Conservation (phyloP, 192 early-diverging fungal genomes). For the Glomus cerebriforme region DNA sequence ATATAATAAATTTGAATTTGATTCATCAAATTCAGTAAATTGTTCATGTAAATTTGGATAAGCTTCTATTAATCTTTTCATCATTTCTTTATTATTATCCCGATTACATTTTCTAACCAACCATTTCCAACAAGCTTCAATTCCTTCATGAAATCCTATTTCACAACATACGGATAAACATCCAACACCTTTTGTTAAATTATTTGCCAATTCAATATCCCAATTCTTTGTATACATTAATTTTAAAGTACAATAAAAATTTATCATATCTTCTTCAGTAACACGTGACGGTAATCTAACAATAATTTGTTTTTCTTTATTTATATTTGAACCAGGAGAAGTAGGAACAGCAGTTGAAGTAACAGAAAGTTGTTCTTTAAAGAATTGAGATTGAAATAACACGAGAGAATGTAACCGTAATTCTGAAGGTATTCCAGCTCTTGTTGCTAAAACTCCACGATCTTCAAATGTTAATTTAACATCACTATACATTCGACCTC, state of each 20-base stretch:
- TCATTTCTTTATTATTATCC: conserved; percentile 29
- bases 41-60: conserved; percentile 28
- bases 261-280: conserved; percentile 34
- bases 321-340: conserved; percentile 1
- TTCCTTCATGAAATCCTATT: conserved; percentile 38
- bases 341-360: neutral
- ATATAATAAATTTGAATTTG: neutral
- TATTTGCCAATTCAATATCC: conserved; percentile 19
- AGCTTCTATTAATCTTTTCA: conserved; percentile 28
- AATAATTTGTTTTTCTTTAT: conserved; percentile 28
- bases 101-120: conserved; percentile 21
- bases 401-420: conserved; percentile 36
- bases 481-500: conserved; percentile 35
- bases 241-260: conserved; percentile 36
- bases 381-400: conserved; percentile 34
- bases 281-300: conserved; percentile 23
- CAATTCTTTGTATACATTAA: conserved; percentile 39
- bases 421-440: conserved; percentile 30
- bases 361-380: conserved; percentile 32
- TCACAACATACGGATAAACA: conserved; percentile 32
- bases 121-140: conserved; percentile 32
- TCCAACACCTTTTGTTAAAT: conserved; percentile 35
- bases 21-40: neutral
- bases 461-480: conserved; percentile 36
- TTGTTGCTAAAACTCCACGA: conserved; percentile 8